A percentile compares a stretch with the other conserved stretches of the same genome.
These are phyloP conservation scores for Phytophthora syringae DNA, from an alignment of 352 stramenopile genomes.

Conservation along the genomic window DNA sequence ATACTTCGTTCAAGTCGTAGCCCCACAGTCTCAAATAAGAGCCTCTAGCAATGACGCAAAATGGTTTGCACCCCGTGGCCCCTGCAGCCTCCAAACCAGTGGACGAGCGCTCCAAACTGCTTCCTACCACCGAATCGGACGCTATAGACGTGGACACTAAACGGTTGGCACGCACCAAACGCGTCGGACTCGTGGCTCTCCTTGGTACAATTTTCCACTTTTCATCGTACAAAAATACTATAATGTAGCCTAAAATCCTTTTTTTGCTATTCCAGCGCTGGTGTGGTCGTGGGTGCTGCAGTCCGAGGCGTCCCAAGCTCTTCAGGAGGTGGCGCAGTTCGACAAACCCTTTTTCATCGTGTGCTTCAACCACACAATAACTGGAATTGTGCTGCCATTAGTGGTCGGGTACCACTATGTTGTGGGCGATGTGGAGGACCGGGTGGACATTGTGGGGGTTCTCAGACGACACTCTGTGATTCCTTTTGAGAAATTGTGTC, in stretches of 20 bases:
- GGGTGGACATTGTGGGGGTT: constrained; percentile 18
- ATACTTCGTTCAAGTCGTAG: too few species aligned
- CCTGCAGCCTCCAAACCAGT: neutral
- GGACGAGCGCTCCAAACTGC: constrained; percentile 27
- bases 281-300: constrained; percentile 42
- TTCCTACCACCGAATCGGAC: neutral
- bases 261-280: constrained; percentile 9
- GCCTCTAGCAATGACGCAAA: neutral
- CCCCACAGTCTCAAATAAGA: neutral
- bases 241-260: too few species aligned
- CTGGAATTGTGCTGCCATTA: constrained; percentile 45
- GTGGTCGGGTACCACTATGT: constrained; percentile 44
- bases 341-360: constrained; percentile 63
- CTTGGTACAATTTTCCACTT: constrained; percentile 15
- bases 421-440: constrained; percentile 14
- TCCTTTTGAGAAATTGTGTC: constrained; percentile 35
- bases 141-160: constrained; percentile 18
- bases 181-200: constrained; percentile 24
- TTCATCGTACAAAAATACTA: neutral
- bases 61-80: neutral
- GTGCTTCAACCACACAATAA: constrained; percentile 51
- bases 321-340: constrained; percentile 34
- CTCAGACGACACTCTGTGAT: constrained; percentile 52
- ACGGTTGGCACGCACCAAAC: constrained; percentile 28
- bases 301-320: constrained; percentile 28